Base-by-base conservation (phyloP, 1,139 yeast species). In the Scheffersomyces quercinus region DNA sequence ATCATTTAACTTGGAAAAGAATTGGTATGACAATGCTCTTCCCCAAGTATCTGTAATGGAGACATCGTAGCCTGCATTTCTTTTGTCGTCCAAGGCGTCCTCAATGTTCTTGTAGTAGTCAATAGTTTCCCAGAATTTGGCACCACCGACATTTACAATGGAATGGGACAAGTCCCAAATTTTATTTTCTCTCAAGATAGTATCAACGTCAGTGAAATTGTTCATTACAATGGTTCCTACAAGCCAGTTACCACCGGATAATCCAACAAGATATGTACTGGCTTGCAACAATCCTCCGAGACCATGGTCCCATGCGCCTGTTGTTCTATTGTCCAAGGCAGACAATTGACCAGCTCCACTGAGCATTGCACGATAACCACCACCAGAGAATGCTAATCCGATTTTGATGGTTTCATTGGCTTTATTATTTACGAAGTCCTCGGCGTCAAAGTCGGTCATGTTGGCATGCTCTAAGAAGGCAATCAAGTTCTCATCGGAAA, bases 41-140 rank as follows among this genome's bases (percentile, higher is more conserved):
- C 95, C 95, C 97, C 97, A 91, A 49, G 87, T 79, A 68, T 90
- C 97, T n/a, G 97, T 89, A 44, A 91, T 56, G 5, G 91, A 81
- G 29, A 83, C 70, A 41, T 85, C 83, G 65, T 77, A 91, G 1
- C 96, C 97, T 0, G 96, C 96, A 35, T 81, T 73, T 46, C 70
- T 66, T 65, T 91, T 90, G 36, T 56, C 82, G 26, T 77, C 70
- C 28, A 86, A 69, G 38, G 80, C 83, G 45, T 77, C 77, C 38
- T 65, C 56, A 40, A 88, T 76, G 30, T 67, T 58, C 46, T 73
- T 68, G 75, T 83, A 86, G 63, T 83, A 84, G 4, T 67, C 55
- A 12, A 73, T 74, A 12, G 88, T 80, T 47, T 75, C 67, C 48
- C 85, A 65, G 36, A 85, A 64, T 56, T 88, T 82, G 62, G 76